Base-by-base conservation (phyloP, 2,329 filamentous ascomycete species). In the Monilinia aucupariae region DNA sequence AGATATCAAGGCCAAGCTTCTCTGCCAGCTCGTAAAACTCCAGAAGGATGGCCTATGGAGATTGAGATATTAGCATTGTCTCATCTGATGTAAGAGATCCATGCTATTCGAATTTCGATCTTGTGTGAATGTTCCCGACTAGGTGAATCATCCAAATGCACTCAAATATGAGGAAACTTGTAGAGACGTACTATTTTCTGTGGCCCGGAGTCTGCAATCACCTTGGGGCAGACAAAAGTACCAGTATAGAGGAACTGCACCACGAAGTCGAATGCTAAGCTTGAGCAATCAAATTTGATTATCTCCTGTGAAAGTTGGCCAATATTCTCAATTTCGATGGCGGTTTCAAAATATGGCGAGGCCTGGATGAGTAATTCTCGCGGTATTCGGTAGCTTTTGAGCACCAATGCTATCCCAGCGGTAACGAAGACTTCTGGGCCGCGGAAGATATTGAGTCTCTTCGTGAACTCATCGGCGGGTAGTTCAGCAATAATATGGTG, bases 91-190 rank as follows among this genome's bases (percentile, higher is more conserved):
- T 54, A 4, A 10, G 12, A 13, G 4, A 3, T 30, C 17, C 22
- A 50, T 20, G 13, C 12, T 8, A 17, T 49, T 17, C 15, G 4
- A 49, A 20, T 7, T 32, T 8, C 4, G 20, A 37, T 37, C 20
- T n/a, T 52, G 6, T 22, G 4, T 37, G 20, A 51, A 52, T 34
- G 3, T 20, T 12, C 9, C 10, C 3, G 32, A 34, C 9, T 5
- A 34, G 4, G 20, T 34, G 30, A 52, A 34, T 22, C 20, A 13
- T 37, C 12, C 32, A 34, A 37, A 50, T 25, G n/a, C 30, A 12
- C 22, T 30, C 17, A 17, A 17, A 9, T 75, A 80, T 68, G n/a
- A 12, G 32, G 27, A 43, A 3, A 13, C 0, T 27, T 5, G 9
- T 43, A 9, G 4, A 32, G 56, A 10, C 66, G 27, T 4, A 63